Evolutionary conservation across 1,139 yeast species (phyloP), one percentile per base, ranked within the genome.

Genomic region (Protomyces lactucae-debilis): DNA sequence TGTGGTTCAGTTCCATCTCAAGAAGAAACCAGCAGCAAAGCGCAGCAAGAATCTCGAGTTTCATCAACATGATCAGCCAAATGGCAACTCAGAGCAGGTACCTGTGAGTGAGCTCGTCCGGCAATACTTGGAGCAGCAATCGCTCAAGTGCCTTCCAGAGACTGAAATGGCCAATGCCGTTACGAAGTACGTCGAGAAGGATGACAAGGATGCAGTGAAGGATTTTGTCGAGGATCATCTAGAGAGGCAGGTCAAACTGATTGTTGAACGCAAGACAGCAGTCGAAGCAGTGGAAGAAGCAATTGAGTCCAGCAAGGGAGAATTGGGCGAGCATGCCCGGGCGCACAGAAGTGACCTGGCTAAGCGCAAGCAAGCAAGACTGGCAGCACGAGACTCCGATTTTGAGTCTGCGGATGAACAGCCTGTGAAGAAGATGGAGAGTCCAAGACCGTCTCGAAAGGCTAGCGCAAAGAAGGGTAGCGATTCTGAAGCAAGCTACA

Each of bases 81-180:
- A 5, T 68, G 67, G n/a, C 69, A 70, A 57, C 69, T 73, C 39
- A 68, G 71, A 69, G 3, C 80, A 79, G 57, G 69, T 82, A 16
- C 79, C 80, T 65, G 85, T 88, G 16, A 83, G 85, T 63, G 78
- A 82, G 1, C 78, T 87, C 67, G 84, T 92, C 53, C 82, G 81
- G 48, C 84, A 83, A 63, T 84, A 84, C 67, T 75, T 91, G 67
- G 77, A 81, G 64, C 83, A 85, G 57, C 83, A 89, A 61, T 83
- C 84, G 57, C 76, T 93, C 63, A 79, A 86, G 9, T 76, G 92
- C 55, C 75, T 93, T n/a, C 89, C 92, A 0, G 95, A 88, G 69
- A 76, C 79, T 25, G 96, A 95, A 0, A 80, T 92, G 71, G 85
- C 85, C 61, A 84, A 85, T 55, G 93, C 96, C 0, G 84, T 92